Evolutionary conservation across 768 basidiomycete species (phyloP), one percentile per base, ranked within the genome.

Genomic region (Termitomyces sp.): DNA sequence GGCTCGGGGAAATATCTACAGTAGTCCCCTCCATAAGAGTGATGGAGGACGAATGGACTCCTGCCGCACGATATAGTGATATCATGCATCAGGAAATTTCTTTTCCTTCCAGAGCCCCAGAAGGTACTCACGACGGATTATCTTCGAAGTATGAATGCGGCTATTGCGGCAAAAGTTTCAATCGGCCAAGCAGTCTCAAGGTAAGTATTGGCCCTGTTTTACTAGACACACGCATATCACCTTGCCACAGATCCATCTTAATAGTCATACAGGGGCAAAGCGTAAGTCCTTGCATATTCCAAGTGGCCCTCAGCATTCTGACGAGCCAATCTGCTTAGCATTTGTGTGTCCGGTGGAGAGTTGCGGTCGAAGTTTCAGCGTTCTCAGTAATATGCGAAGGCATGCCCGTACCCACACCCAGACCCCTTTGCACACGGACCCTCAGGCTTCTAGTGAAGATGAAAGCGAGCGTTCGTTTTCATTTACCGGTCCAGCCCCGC

Each of bases 381-480:
- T 91, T 48, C 82, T 90, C 65, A 90, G 88, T 69, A 92, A 92
- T 73, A 92, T 92, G 90, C 85, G 90, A 58, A 78, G 90, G 55
- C 90, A 92, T 68, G 83, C 88, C 56, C 84, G 89, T 53, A 84
- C 87, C 12, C 89, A 91, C 65, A 73, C 70, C 26, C 66, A 69
- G 37, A 61, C 46, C 38, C 56, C 56, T 51, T 52, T 56, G 35
- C 66, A 71, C 46, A 68, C 69, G 53, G 79, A 78, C 49, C 61
- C 66, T n/a, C n/a, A n/a, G n/a, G n/a, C n/a, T 21, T 73, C 71
- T 19, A 74, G 73, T 56, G 79, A 78, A 51, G 81, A 81, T 45
- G 74, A 72, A 34, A 74, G 72, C 56, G 77, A 77, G 26, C 55
- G 45, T 44, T 55, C 57, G 17, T 64, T 62, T 53, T 62, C 66